Conservation (phyloP, 208 protist genomes). For the Naegleria gruberi region DNA sequence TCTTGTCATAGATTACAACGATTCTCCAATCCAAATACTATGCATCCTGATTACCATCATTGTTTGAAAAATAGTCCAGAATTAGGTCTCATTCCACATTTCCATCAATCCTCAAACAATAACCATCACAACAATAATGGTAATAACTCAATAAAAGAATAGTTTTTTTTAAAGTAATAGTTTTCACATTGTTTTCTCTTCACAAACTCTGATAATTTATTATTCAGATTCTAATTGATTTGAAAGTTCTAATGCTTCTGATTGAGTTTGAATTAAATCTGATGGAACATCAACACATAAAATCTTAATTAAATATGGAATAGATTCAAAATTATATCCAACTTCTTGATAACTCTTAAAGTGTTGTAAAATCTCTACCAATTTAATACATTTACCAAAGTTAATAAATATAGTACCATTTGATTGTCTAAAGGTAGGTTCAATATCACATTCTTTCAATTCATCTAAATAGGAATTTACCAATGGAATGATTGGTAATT, state of each 20-base stretch:
- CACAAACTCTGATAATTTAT: neutral
- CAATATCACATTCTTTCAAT: neutral
- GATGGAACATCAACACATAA: neutral
- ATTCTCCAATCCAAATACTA: neutral
- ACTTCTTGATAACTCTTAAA: neutral
- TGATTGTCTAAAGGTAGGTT: neutral
- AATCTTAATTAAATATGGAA: neutral
- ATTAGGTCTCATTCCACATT: neutral
- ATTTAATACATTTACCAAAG: neutral
- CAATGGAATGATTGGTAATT: neutral
- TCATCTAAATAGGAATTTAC: neutral
- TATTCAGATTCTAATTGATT: neutral
- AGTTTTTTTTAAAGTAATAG: too few species aligned
- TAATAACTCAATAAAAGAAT: too few species aligned
- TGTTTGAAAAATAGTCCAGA: neutral
- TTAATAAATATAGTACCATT: neutral
- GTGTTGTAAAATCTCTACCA: neutral
- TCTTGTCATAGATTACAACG: neutral
- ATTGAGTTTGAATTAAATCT: neutral
- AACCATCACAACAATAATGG: too few species aligned
- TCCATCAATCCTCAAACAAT: neutral
- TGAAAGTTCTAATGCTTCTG: neutral
- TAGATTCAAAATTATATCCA: neutral
- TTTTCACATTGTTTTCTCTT: too few species aligned
- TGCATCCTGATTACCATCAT: slow-evolving; percentile 5